Conservation (phyloP, 495 filamentous ascomycete species). For the Filosporella fistucella region DNA sequence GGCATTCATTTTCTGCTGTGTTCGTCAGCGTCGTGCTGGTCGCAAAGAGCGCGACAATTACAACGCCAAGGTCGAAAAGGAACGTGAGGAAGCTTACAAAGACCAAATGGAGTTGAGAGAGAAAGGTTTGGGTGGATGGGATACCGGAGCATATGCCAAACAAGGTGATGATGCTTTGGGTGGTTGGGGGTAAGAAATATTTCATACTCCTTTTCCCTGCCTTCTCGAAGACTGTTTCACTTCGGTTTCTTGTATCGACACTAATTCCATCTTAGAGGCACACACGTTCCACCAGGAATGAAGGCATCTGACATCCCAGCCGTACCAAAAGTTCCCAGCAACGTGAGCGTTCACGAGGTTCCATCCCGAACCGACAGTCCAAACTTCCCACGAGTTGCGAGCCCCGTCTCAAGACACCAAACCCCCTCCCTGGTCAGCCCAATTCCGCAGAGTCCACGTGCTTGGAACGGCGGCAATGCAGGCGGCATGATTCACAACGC, state of each 20-base stretch:
- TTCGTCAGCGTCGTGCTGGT: conserved; percentile 63
- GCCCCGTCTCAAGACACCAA: conserved; percentile 4
- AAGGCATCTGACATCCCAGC: background rate
- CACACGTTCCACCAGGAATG: conserved; percentile 7
- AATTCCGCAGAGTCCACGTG: background rate
- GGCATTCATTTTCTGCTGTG: conserved; percentile 53
- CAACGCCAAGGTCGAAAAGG: conserved; percentile 23
- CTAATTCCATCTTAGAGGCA: too few relatives aligned
- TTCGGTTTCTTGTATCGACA: too few relatives aligned
- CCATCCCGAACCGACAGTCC: conserved; percentile 11
- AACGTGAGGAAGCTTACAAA: conserved; percentile 17
- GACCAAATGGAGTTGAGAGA: conserved; percentile 23
- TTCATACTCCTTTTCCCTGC: too few relatives aligned
- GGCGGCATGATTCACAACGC: conserved; percentile 14
- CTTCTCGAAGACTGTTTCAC: too few relatives aligned
- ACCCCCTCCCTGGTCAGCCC: conserved; percentile 8
- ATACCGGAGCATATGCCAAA: conserved; percentile 8
- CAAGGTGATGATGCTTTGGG: conserved; percentile 24
- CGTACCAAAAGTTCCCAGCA: conserved; percentile 3
- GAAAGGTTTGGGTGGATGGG: conserved; percentile 24
- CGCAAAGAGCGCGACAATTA: conserved; percentile 55
- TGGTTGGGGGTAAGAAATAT: too few relatives aligned
- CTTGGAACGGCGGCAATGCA: conserved; percentile 16
- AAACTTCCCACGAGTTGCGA: background rate
- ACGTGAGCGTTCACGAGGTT: conserved; percentile 8